Evolutionary conservation across 2,329 filamentous ascomycete genomes (phyloP).

Genomic region (Sclerotinia spermophila): DNA sequence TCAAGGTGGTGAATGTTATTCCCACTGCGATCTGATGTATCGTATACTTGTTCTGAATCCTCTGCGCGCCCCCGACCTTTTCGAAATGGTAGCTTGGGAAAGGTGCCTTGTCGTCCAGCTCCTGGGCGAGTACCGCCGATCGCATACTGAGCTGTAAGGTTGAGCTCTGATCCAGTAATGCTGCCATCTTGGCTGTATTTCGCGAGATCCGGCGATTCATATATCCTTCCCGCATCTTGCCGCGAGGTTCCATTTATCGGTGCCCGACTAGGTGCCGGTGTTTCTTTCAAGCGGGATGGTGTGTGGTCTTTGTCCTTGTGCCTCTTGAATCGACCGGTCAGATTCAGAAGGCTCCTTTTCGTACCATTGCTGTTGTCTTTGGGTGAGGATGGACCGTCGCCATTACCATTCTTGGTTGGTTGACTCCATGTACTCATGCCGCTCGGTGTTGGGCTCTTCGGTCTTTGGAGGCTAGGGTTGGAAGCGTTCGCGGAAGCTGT

Average conservation of each 20-base stretch:
- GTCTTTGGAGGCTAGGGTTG: slow-evolving; percentile 49
- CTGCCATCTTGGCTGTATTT: slow-evolving; percentile 35
- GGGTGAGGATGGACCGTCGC: slow-evolving; percentile 49
- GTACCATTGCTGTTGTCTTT: slow-evolving; percentile 31
- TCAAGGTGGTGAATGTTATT: slow-evolving; percentile 67
- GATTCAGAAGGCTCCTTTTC: slow-evolving; percentile 30
- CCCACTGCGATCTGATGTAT: slow-evolving; percentile 25
- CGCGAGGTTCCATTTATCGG: slow-evolving; percentile 40
- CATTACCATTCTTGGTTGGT: slow-evolving; percentile 23
- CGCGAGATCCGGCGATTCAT: slow-evolving; percentile 31
- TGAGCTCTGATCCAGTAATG: slow-evolving; percentile 32
- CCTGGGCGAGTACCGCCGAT: slow-evolving; percentile 25
- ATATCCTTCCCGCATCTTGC: slow-evolving; percentile 25
- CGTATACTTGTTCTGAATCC: slow-evolving; percentile 52
- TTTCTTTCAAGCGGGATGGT: slow-evolving; percentile 44
- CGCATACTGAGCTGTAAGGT: slow-evolving; percentile 20
- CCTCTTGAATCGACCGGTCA: slow-evolving; percentile 34
- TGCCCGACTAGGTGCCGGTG: slow-evolving; percentile 52
- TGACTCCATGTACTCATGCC: slow-evolving; percentile 55
- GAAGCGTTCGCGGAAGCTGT: slow-evolving; percentile 31
- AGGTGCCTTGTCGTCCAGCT: slow-evolving; percentile 32
- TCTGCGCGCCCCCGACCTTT: slow-evolving; percentile 53
- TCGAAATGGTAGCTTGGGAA: slow-evolving; percentile 57
- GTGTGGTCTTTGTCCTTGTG: slow-evolving; percentile 55
- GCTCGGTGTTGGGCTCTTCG: slow-evolving; percentile 80